phyloP scores from a whole-genome alignment of 164 flowering plant species.

The Aristolochia contorta region DNA sequence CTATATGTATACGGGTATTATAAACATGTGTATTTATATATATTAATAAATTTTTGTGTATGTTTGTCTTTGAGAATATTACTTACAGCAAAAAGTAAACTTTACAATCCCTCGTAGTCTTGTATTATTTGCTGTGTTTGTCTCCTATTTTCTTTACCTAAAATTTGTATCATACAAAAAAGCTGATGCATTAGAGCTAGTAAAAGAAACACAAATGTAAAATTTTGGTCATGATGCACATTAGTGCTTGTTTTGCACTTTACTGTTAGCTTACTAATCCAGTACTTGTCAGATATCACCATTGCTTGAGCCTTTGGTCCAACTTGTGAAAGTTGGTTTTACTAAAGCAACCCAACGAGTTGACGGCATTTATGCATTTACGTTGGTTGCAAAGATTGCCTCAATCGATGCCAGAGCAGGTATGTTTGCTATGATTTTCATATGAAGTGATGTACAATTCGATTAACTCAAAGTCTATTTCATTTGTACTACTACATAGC shows the following conservation, averaged over 20 bases:
- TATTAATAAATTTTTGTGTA: too few species aligned
- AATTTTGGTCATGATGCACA: background rate
- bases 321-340: constrained; percentile 84
- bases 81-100: too few species aligned
- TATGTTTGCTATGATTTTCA: constrained; percentile 7
- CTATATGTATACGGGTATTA: too few species aligned
- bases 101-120: too few species aligned
- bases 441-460: background rate
- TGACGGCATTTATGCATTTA: constrained; percentile 88
- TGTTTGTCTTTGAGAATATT: too few species aligned
- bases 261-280: background rate
- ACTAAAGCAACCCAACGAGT: constrained; percentile 82
- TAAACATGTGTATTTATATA: too few species aligned
- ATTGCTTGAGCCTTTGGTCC: constrained; percentile 69
- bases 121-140: too few species aligned
- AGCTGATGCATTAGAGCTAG: too few species aligned
- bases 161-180: too few species aligned
- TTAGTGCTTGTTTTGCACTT: constrained; percentile 1
- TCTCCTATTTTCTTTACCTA: too few species aligned
- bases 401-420: constrained; percentile 83
- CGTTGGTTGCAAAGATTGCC: constrained; percentile 56
- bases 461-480: background rate
- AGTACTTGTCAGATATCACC: constrained; percentile 45
- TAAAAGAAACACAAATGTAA: background rate
- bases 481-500: background rate